Evolutionary conservation across 1,284 basidiomycete species (phyloP).

Genomic region (Phylloboletellus chloephorus): DNA sequence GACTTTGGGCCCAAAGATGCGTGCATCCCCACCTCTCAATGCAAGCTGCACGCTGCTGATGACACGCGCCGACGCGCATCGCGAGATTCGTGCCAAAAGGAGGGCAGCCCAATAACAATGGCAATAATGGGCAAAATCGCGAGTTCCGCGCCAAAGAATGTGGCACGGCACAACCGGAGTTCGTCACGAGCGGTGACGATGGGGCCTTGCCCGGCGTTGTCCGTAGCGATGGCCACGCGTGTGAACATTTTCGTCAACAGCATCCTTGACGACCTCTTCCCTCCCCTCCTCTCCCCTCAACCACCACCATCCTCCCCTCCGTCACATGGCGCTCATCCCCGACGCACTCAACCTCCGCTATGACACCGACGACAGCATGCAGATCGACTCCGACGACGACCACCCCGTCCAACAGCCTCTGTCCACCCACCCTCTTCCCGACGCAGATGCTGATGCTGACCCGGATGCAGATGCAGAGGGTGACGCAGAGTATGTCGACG

Average conservation of each 20-base stretch:
- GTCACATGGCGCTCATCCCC: conserved; percentile 33
- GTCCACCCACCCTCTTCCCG: conserved; percentile 23
- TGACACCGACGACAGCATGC: conserved; percentile 40
- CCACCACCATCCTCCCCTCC: conserved; percentile 30
- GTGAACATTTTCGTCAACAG: conserved; percentile 64
- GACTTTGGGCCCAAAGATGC: conserved; percentile 10
- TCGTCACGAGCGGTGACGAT: conserved; percentile 56
- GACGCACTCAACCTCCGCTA: conserved; percentile 35
- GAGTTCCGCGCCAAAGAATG: conserved; percentile 29
- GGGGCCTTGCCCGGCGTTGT: conserved; percentile 62
- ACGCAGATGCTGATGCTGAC: conserved; percentile 37
- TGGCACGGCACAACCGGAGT: conserved; percentile 36
- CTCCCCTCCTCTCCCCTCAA: conserved; percentile 31
- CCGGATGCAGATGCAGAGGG: conserved; percentile 36
- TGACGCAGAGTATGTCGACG: conserved; percentile 34
- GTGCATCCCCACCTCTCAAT: neutral
- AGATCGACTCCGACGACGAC: conserved; percentile 45
- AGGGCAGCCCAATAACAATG: conserved; percentile 6
- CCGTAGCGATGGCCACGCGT: conserved; percentile 68
- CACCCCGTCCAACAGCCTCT: conserved; percentile 18
- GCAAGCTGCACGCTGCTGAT: neutral
- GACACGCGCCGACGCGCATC: too few relatives aligned
- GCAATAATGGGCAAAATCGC: conserved; percentile 17
- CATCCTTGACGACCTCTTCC: conserved; percentile 53
- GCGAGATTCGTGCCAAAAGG: conserved; percentile 10